Conservation (phyloP, 148 eudicot genomes). For the Cornus controversa region DNA sequence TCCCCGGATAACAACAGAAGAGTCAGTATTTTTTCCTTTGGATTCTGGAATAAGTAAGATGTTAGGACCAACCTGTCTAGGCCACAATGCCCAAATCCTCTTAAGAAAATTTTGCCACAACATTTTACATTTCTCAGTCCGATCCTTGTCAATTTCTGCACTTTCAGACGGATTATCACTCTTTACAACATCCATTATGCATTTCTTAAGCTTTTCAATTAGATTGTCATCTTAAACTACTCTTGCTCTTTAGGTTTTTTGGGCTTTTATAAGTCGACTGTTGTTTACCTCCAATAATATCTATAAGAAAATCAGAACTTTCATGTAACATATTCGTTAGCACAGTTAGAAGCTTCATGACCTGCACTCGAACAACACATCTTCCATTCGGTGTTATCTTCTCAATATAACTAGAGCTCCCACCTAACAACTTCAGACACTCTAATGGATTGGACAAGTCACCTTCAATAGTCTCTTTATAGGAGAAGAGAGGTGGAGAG, state of each 20-base stretch:
- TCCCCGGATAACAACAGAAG: slow-evolving; percentile 60
- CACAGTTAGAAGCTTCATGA: slow-evolving; percentile 79
- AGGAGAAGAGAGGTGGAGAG: slow-evolving; percentile 88
- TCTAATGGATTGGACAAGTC: slow-evolving; percentile 61
- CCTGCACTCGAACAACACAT: slow-evolving; percentile 77
- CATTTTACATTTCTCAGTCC: slow-evolving; percentile 47
- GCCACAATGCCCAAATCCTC: slow-evolving; percentile 93
- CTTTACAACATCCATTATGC: slow-evolving; percentile 66
- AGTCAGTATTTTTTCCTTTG: slow-evolving; percentile 24
- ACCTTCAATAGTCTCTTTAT: slow-evolving; percentile 83
- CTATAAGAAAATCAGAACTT: slow-evolving; percentile 64
- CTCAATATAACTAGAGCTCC: slow-evolving; percentile 62
- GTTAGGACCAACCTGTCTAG: slow-evolving; percentile 90
- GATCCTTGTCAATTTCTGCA: slow-evolving; percentile 53
- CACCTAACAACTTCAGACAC: slow-evolving; percentile 49
- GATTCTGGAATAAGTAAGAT: slow-evolving; percentile 60
- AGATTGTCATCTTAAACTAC: slow-evolving; percentile 61
- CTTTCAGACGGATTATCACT: slow-evolving; percentile 48
- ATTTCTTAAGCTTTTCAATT: slow-evolving; percentile 65
- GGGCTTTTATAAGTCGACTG: slow-evolving; percentile 54
- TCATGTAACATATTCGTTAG: slow-evolving; percentile 83
- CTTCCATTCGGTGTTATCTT: slow-evolving; percentile 85
- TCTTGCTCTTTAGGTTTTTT: slow-evolving; percentile 53
- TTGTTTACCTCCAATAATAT: slow-evolving; percentile 70
- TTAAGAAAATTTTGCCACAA: slow-evolving; percentile 62